Evolutionary conservation across 345 rosid genomes (phyloP), one percentile per base, ranked within the genome.

Genomic region (Populus pruinosa): DNA sequence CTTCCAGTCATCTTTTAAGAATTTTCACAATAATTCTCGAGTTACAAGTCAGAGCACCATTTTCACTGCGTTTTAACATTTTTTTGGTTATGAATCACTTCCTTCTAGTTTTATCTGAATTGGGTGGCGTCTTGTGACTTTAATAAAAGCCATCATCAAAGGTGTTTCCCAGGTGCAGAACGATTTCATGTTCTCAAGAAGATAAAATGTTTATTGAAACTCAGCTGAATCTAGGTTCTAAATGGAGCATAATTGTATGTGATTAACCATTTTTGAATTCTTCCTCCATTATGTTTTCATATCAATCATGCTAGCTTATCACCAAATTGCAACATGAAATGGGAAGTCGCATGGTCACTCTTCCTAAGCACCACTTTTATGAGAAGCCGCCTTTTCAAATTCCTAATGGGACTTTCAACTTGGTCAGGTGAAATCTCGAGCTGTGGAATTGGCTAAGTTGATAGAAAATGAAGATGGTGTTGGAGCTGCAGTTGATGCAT

Each of bases 381-480:
- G 12, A 36, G 53, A 21, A 50, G 43, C 31, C 18, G 35, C 7
- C 31, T 55, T 47, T 47, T 80, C 41, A 25, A 47, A 18, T 31
- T 72, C 65, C 61, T 39, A 66, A 75, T 13, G 38, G 14, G 56
- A 70, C 14, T 72, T 53, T 12, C 33, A 59, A 72, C 18, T 17
- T 13, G 36, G 67, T 8, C 90, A 96, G 99, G 94, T 96, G 72
- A 96, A 91, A 84, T 76, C 89, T 36, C 89, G 50, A 73, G 93
- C 91, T 23, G 87, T 83, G 88, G 94, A 91, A 68, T 73, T 93
- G 47, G 96, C 96, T 0, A 91, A 89, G 81, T 71, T 84, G 78
- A 88, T 96, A 65, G 98, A 91, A 85, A 96, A 90, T 16, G 99
- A 96, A 85, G 98, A 93, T 67, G 99, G 99, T 31, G 98, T 96